A percentile compares a stretch with the other conserved stretches of the same genome.
Conservation (phyloP, 1,284 basidiomycete species). For the Cryptococcus maquisensis region DNA sequence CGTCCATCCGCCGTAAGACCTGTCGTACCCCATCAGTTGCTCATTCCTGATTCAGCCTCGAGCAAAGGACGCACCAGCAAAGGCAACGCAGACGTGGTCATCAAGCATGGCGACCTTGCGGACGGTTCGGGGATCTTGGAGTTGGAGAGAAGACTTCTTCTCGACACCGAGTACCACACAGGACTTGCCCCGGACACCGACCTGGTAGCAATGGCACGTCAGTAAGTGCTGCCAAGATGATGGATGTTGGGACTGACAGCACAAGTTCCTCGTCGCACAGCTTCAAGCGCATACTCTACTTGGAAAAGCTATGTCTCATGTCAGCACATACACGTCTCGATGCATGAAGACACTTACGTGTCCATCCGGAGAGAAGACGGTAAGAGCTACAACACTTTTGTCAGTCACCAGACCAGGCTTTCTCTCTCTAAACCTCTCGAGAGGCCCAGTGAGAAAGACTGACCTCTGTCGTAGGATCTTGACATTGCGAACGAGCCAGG, state of each 20-base stretch:
- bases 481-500: slow-evolving; percentile 37
- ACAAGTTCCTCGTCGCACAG: slow-evolving; percentile 94
- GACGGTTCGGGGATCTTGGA: slow-evolving; percentile 96
- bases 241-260: slow-evolving; percentile 60
- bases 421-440: too few species aligned
- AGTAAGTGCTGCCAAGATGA: background rate
- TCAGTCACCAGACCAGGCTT: background rate
- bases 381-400: slow-evolving; percentile 54
- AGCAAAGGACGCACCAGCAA: slow-evolving; percentile 66
- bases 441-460: slow-evolving; percentile 8
- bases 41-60: background rate
- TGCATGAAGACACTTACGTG: slow-evolving; percentile 53
- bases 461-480: slow-evolving; percentile 50
- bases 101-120: slow-evolving; percentile 98
- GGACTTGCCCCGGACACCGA: slow-evolving; percentile 91
- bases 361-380: slow-evolving; percentile 91
- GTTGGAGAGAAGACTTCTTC: slow-evolving; percentile 95
- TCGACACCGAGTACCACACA: slow-evolving; percentile 97
- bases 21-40: slow-evolving; percentile 41
- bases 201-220: slow-evolving; percentile 53
- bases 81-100: slow-evolving; percentile 95
- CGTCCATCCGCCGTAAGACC: slow-evolving; percentile 96
- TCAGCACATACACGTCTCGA: background rate
- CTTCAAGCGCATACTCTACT: slow-evolving; percentile 97
- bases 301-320: slow-evolving; percentile 42